Base-by-base conservation (phyloP, 306 rosid species). In the Cucumis hystrix region DNA sequence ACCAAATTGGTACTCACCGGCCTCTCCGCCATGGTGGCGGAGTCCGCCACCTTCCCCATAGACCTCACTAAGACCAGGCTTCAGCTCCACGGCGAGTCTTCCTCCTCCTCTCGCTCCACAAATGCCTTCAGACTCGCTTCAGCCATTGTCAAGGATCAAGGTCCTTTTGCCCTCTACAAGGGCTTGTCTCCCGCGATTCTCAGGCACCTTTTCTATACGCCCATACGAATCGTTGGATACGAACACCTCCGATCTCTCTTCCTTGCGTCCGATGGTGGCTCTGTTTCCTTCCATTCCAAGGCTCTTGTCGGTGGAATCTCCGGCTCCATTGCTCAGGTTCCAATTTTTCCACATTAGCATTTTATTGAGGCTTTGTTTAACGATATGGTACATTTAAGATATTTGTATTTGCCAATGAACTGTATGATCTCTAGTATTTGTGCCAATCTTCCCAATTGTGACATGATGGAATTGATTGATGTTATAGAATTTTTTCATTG, bases 31-130 rank as follows among this genome's bases (percentile, higher is more conserved):
- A 88, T 87, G 92, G 91, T 79, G 86, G 98, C 98, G 15, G 96
- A 95, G 88, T 85, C 91, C 67, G 84, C 96, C 30, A 92, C 96
- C 74, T 95, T 95, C 47, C 97, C 98, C 0, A 79, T 95, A 30
- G 97, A 92, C 83, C 79, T 95, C 76, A 89, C 82, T 39, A 95
- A 94, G 86, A 95, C 96, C 9, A 86, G 93, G 88, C 97, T 92
- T 41, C 97, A 92, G 87, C 91, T 94, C 62, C 97, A 89, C 60
- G 93, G 94, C 6, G 88, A 91, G 82, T 85, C 93, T 7, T 80
- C 77, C 41, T 82, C 89, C 18, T 89, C 88, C 6, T 78, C 76
- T 14, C 82, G 69, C n/a, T 76, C 89, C 10, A 89, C 90, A 7
- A 70, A 82, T 67, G 97, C 87, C 40, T 84, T 90, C 80, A 83